Percentiles rank a stretch among this genome's conserved stretches.
These are phyloP conservation scores for Cryphonectria japonica DNA, from an alignment of 2,329 filamentous ascomycete species.

Conservation along the genomic window DNA sequence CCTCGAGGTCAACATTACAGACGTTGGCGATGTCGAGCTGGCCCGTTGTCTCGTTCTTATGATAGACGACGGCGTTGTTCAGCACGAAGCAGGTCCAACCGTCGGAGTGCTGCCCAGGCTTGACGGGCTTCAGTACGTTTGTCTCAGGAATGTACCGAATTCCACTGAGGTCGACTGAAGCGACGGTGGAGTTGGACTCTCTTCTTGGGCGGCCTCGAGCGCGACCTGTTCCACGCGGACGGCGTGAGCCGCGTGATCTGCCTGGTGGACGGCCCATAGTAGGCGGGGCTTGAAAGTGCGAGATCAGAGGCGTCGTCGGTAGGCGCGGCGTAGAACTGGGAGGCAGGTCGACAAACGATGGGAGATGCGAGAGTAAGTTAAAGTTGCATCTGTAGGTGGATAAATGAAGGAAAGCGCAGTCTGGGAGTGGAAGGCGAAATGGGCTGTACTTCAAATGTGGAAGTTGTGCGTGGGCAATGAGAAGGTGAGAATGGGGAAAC, in stretches of 20 bases:
- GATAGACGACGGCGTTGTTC: conserved; percentile 62
- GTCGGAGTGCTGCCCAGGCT: conserved; percentile 43
- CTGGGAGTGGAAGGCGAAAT: not conserved
- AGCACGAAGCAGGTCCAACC: conserved; percentile 67
- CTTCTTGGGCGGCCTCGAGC: conserved; percentile 41
- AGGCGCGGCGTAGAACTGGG: not conserved
- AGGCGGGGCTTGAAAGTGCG: not conserved
- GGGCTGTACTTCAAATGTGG: not conserved
- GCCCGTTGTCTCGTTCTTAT: conserved; percentile 51
- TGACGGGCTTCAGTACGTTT: conserved; percentile 42
- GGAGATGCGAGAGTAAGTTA: not conserved
- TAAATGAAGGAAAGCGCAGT: not conserved
- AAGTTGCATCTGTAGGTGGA: not conserved
- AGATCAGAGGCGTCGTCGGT: too few relatives aligned
- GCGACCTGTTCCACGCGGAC: conserved; percentile 23
- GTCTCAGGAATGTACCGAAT: conserved; percentile 40
- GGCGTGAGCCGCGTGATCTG: conserved; percentile 16
- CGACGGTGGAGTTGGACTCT: conserved; percentile 50
- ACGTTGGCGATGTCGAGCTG: conserved; percentile 58
- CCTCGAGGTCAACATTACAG: conserved; percentile 61
- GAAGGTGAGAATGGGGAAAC: not conserved
- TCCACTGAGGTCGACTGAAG: conserved; percentile 44
- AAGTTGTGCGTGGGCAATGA: not conserved
- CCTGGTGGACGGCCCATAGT: conserved; percentile 18
- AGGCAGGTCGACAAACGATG: not conserved